Evolutionary conservation across 257 asterid genomes (phyloP).

Genomic region (Plectranthus barbatus): DNA sequence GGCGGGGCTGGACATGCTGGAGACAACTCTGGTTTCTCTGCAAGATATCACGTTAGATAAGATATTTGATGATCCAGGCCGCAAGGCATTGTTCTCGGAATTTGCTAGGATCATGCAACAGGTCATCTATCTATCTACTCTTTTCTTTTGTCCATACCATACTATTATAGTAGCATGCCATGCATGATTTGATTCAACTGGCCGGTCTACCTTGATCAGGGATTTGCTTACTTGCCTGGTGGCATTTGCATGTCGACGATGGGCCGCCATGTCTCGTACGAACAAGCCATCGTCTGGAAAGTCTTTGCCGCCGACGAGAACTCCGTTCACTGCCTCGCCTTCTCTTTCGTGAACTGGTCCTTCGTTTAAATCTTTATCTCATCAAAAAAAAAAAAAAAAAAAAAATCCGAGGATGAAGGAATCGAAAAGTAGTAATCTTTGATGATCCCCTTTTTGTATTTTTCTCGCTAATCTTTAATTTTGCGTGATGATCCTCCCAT

Average conservation of each 20-base stretch:
- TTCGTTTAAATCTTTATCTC: slow-evolving; percentile 31
- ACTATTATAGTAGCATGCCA: too few relatives aligned
- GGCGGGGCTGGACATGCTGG: slow-evolving; percentile 88
- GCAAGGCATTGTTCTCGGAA: slow-evolving; percentile 56
- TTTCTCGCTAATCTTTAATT: neutral
- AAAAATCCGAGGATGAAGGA: slow-evolving; percentile 3
- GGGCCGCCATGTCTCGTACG: slow-evolving; percentile 81
- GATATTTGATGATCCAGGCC: slow-evolving; percentile 69
- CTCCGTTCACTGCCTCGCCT: slow-evolving; percentile 63
- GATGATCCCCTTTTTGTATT: slow-evolving; percentile 9
- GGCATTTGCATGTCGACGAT: slow-evolving; percentile 76
- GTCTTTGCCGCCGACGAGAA: slow-evolving; percentile 63
- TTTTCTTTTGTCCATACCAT: too few relatives aligned
- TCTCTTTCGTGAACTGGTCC: slow-evolving; percentile 83
- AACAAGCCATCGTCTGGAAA: slow-evolving; percentile 87
- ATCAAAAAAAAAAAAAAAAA: too few relatives aligned
- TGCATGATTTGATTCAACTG: neutral
- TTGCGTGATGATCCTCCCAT: slow-evolving; percentile 13
- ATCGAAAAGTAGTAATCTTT: slow-evolving; percentile 24
- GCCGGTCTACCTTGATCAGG: slow-evolving; percentile 27
- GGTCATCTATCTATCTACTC: slow-evolving; percentile 26
- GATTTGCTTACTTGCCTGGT: slow-evolving; percentile 64
- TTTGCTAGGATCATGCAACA: slow-evolving; percentile 75
- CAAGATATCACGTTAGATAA: slow-evolving; percentile 74
- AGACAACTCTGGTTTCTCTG: slow-evolving; percentile 73